Evolutionary conservation across 148 eudicot genomes (phyloP).

Genomic region (Rhododendron simsii): DNA sequence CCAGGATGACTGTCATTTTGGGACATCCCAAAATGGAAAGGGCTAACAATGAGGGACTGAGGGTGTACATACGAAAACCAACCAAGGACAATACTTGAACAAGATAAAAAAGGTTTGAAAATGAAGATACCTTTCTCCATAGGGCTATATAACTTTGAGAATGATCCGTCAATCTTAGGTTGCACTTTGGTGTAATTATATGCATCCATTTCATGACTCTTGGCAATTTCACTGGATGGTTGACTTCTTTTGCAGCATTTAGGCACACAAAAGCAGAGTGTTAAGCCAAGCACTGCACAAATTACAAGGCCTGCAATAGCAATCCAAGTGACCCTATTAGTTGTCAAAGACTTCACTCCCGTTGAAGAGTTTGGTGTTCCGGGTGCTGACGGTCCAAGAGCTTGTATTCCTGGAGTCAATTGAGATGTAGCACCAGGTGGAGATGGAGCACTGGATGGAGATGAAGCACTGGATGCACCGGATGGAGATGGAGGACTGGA

Average conservation of each 20-base stretch:
- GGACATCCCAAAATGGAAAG: not conserved
- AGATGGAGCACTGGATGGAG: conserved; percentile 8
- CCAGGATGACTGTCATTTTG: not conserved
- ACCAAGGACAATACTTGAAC: not conserved
- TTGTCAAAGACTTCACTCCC: conserved; percentile 18
- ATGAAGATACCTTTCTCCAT: conserved; percentile 36
- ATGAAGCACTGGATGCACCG: not conserved
- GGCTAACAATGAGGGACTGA: not conserved
- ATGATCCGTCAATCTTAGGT: conserved; percentile 24
- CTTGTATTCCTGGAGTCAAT: conserved; percentile 23
- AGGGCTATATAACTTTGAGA: conserved; percentile 39
- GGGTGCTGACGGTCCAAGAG: conserved; percentile 33
- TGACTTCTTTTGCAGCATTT: conserved; percentile 50
- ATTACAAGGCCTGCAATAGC: conserved; percentile 42
- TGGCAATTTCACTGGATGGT: conserved; percentile 21
- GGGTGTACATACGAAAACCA: not conserved
- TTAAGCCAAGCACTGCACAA: conserved; percentile 44
- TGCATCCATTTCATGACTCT: conserved; percentile 28
- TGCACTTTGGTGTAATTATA: conserved; percentile 22
- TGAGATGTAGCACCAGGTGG: not conserved
- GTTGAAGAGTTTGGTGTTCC: conserved; percentile 26
- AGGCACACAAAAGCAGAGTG: conserved; percentile 45
- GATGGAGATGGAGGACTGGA: not conserved
- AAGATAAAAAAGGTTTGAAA: not conserved
- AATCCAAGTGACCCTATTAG: conserved; percentile 39